Evolutionary conservation across 2,329 filamentous ascomycete genomes (phyloP), one percentile per base, ranked within the genome.

Genomic region (Stemphylium beticola): DNA sequence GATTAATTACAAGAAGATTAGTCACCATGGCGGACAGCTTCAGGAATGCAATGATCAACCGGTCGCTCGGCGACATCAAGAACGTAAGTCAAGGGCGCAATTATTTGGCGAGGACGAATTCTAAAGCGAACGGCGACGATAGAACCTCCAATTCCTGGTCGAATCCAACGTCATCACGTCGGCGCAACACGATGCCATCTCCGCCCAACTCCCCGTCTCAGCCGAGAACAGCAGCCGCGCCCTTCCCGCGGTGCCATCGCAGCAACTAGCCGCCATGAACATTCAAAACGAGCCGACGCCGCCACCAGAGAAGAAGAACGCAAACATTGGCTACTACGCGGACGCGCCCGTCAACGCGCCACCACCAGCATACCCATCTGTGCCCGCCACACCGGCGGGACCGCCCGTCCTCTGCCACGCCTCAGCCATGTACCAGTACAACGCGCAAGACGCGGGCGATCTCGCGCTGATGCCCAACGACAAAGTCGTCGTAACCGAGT

Each of bases 71-170:
- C 62, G 89, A 86, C 69, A 93, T 96, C 80, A 93, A 92, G 80
- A 92, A 89, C 72, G 92, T 92, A 81, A 66, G 85, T 60, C 39
- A 43, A 20, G 15, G 31, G 18, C 45, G 26, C 26, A 29, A 2
- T 2, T 1, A 29, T 29, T 29, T 29, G 8, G 26, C 26, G 2
- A 3, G 11, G 9, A 29, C 10, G 5, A 10, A 29, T 29, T 29
- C 26, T 29, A 29, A 29, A 11, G 26, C 26, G 26, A 7, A 34
- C 20, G 4, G 9, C 2, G 22, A 15, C 38, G 64, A 96, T 64
- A 96, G 93, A 93, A 97, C 80, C 89, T 97, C 57, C 92, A 96
- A 77, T 90, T 87, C 65, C 90, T 98, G 57, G 85, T 91, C 64
- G 93, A 96, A 74, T 86, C 89, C 69, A 88, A 88, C 63, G 82